These are phyloP conservation scores for Hypomyces rosellus DNA, from an alignment of 2,329 filamentous ascomycete species.

Conservation along the genomic window DNA sequence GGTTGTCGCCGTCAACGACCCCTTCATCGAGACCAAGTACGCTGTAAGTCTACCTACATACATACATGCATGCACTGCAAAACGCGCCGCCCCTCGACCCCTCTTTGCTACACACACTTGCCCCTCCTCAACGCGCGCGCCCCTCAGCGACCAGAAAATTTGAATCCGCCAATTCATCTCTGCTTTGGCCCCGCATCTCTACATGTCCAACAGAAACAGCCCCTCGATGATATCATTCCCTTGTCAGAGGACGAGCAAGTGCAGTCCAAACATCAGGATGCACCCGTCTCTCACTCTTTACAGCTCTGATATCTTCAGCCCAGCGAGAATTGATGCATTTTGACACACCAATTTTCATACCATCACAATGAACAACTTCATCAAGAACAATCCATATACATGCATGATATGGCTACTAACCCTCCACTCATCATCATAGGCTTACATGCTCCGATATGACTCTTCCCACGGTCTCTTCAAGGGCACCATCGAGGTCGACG, in stretches of 20 bases:
- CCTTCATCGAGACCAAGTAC: slow-evolving; percentile 97
- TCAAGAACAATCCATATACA: not conserved
- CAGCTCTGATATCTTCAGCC: too few species aligned
- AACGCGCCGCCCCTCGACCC: slow-evolving; percentile 4
- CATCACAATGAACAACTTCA: not conserved
- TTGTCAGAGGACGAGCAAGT: too few species aligned
- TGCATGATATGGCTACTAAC: not conserved
- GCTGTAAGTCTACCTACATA: slow-evolving; percentile 63
- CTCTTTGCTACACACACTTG: not conserved
- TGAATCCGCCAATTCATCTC: too few species aligned
- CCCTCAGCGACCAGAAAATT: not conserved
- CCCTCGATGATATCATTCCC: too few species aligned
- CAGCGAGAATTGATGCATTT: too few species aligned
- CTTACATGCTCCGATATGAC: slow-evolving; percentile 99
- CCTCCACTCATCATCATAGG: slow-evolving; percentile 42
- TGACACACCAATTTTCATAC: too few species aligned
- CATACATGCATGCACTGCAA: slow-evolving; percentile 2
- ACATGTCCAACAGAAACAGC: not conserved
- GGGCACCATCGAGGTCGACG: slow-evolving; percentile 70
- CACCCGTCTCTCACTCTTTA: too few species aligned
- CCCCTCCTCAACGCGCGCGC: slow-evolving; percentile 12
- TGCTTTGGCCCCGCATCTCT: not conserved
- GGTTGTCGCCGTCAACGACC: slow-evolving; percentile 96
- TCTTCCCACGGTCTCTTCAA: slow-evolving; percentile 96
- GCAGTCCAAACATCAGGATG: too few species aligned